phyloP scores from a whole-genome alignment of 2,329 filamentous ascomycete genomes.

The Zasmidium angulare region DNA sequence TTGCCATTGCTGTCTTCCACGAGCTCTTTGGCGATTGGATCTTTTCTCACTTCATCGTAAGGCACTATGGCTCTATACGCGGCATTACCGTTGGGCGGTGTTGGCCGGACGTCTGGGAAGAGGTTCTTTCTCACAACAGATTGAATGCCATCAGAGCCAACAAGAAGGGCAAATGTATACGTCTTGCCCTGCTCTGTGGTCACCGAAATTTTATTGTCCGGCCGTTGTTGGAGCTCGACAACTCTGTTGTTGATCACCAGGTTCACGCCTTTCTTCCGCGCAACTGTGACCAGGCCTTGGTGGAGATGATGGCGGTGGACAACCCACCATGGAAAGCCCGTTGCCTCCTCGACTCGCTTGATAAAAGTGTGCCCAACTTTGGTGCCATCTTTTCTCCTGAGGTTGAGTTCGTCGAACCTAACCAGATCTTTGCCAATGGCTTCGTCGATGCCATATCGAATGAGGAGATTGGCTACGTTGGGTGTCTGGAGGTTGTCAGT shows the following conservation, averaged over 20 bases:
- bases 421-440: slow-evolving; percentile 45
- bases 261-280: slow-evolving; percentile 39
- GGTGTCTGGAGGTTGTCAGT: slow-evolving; percentile 41
- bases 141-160: slow-evolving; percentile 34
- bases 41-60: slow-evolving; percentile 43
- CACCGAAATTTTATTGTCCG: slow-evolving; percentile 30
- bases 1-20: slow-evolving; percentile 30
- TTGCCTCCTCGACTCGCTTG: slow-evolving; percentile 32
- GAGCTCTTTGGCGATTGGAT: slow-evolving; percentile 39
- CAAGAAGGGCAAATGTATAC: slow-evolving; percentile 29
- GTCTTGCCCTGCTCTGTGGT: slow-evolving; percentile 28
- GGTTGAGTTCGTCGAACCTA: slow-evolving; percentile 41
- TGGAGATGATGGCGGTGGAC: slow-evolving; percentile 51
- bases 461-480: slow-evolving; percentile 42
- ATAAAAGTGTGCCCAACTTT: slow-evolving; percentile 40
- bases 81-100: slow-evolving; percentile 42
- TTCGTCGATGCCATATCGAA: slow-evolving; percentile 42
- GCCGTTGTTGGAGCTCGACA: slow-evolving; percentile 32
- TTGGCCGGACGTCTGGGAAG: slow-evolving; percentile 44
- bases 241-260: slow-evolving; percentile 43
- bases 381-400: slow-evolving; percentile 42
- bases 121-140: slow-evolving; percentile 40
- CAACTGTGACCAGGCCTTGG: slow-evolving; percentile 43
- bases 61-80: slow-evolving; percentile 50
- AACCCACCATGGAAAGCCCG: slow-evolving; percentile 46